Conservation (phyloP, 148 eudicot genomes). For the Gaultheria prostrata region DNA sequence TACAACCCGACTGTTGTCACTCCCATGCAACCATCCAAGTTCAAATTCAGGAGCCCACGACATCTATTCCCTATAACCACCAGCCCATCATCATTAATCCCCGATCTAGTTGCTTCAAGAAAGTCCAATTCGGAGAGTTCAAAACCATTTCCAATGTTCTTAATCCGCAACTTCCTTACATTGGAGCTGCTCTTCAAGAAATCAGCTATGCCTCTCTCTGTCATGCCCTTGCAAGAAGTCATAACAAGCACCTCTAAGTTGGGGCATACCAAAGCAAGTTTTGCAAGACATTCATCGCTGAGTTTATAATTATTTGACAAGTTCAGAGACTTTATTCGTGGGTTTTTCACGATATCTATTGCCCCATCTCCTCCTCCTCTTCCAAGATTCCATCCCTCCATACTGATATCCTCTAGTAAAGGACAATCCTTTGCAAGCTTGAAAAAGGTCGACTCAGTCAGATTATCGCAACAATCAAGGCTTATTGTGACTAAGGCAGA, state of each 20-base stretch:
- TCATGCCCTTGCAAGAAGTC: slow-evolving; percentile 36
- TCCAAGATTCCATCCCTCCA: slow-evolving; percentile 45
- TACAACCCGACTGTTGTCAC: slow-evolving; percentile 35
- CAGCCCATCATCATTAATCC: slow-evolving; percentile 52
- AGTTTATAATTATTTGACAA: slow-evolving; percentile 34
- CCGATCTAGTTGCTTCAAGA: slow-evolving; percentile 44
- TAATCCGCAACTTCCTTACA: slow-evolving; percentile 46
- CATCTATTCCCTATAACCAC: slow-evolving; percentile 47
- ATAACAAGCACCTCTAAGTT: slow-evolving; percentile 51
- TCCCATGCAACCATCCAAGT: slow-evolving; percentile 45
- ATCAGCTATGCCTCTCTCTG: slow-evolving; percentile 46
- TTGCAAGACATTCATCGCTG: slow-evolving; percentile 45
- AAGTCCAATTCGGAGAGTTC: slow-evolving; percentile 43
- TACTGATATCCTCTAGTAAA: slow-evolving; percentile 35
- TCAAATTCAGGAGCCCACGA: slow-evolving; percentile 36
- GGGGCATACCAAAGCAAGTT: slow-evolving; percentile 49
- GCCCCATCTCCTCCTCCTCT: slow-evolving; percentile 25
- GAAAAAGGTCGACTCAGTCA: slow-evolving; percentile 40
- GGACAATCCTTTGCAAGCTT: slow-evolving; percentile 47
- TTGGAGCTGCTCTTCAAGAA: slow-evolving; percentile 37
- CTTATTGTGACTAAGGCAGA: slow-evolving; percentile 32
- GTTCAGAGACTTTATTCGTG: slow-evolving; percentile 32
- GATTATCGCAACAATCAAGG: slow-evolving; percentile 37
- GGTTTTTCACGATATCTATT: slow-evolving; percentile 25
- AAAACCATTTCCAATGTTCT: slow-evolving; percentile 41